These are phyloP conservation scores for Camellia lanceoleosa DNA, from an alignment of 148 eudicot species.

Conservation along the genomic window DNA sequence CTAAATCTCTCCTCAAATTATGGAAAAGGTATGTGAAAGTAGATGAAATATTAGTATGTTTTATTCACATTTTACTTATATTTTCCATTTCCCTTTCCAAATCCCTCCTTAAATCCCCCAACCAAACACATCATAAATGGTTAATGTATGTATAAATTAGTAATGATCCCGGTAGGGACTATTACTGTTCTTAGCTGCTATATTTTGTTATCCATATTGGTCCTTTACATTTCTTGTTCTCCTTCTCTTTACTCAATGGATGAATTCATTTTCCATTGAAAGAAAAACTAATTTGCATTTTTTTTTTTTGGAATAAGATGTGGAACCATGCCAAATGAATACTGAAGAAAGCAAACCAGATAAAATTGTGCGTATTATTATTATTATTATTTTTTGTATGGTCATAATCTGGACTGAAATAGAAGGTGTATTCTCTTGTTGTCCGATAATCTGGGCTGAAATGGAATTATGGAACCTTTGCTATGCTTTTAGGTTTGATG, in stretches of 20 bases:
- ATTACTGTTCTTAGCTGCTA: too few species aligned
- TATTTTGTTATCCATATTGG: not conserved
- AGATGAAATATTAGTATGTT: too few species aligned
- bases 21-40: too few species aligned
- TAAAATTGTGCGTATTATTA: slow-evolving; percentile 57
- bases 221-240: not conserved
- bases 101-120: too few species aligned
- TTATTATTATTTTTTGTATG: not conserved
- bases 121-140: too few species aligned
- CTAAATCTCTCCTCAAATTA: too few species aligned
- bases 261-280: not conserved
- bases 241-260: not conserved
- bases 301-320: slow-evolving; percentile 52
- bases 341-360: slow-evolving; percentile 77
- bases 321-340: slow-evolving; percentile 95
- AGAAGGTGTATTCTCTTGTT: slow-evolving; percentile 9
- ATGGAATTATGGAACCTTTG: not conserved
- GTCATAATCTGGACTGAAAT: not conserved
- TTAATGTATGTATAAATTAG: too few species aligned
- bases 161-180: too few species aligned
- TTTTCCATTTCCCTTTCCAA: too few species aligned
- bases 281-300: not conserved
- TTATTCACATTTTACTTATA: too few species aligned
- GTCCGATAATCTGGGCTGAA: not conserved
- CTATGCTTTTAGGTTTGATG: slow-evolving; percentile 49